Conservation (phyloP, 371 early-diverging fungal species). For the Capillidium heterosporum region DNA sequence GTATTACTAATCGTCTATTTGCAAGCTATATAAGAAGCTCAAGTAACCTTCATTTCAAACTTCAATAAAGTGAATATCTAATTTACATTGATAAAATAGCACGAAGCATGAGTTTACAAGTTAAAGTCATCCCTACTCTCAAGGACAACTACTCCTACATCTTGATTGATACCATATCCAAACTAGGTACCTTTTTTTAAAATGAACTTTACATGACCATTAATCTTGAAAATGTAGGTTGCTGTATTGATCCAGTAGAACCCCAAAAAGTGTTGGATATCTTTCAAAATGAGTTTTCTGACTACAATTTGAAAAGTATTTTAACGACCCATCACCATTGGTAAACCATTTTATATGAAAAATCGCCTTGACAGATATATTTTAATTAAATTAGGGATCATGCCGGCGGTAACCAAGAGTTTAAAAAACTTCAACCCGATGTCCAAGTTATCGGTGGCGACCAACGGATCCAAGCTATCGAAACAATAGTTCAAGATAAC, state of each 20-base stretch:
- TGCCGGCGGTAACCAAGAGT: slow-evolving; percentile 48
- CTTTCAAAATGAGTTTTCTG: slow-evolving; percentile 8
- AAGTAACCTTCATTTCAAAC: too few relatives aligned
- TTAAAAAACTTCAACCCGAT: slow-evolving; percentile 38
- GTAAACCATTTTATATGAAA: slow-evolving; percentile 8
- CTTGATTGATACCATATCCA: slow-evolving; percentile 40
- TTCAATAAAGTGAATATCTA: too few relatives aligned
- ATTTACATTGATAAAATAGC: too few relatives aligned
- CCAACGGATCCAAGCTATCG: slow-evolving; percentile 68
- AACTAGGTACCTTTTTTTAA: slow-evolving; percentile 13
- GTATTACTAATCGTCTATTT: too few relatives aligned
- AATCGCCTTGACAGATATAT: neutral
- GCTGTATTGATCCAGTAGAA: slow-evolving; percentile 36
- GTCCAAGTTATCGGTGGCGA: slow-evolving; percentile 73
- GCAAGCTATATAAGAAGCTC: too few relatives aligned
- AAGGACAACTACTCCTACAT: slow-evolving; percentile 69
- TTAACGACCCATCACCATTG: slow-evolving; percentile 63
- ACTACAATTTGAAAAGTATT: slow-evolving; percentile 17
- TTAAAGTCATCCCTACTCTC: slow-evolving; percentile 8
- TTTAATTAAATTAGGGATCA: slow-evolving; percentile 32
- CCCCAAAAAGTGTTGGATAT: slow-evolving; percentile 26
- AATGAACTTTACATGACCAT: neutral
- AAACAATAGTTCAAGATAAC: slow-evolving; percentile 48
- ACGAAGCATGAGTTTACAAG: too few relatives aligned
- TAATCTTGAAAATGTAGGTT: slow-evolving; percentile 11